These are phyloP conservation scores for Pachyrhizus erosus DNA, from an alignment of 306 rosid genomes.

Conservation along the genomic window DNA sequence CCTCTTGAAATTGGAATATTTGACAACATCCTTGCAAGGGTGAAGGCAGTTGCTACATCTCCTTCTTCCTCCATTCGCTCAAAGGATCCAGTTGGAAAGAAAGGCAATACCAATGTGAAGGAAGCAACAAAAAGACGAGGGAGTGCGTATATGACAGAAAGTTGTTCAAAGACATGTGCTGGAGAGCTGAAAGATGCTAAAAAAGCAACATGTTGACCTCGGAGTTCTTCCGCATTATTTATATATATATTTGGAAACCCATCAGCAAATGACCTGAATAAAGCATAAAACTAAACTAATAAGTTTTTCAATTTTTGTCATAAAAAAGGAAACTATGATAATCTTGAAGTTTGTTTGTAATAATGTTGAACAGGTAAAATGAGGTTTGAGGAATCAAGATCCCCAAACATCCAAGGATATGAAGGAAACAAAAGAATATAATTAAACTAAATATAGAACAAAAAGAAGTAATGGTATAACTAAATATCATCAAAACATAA, in stretches of 20 bases:
- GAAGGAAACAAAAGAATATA: not conserved
- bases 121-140: conserved; percentile 94
- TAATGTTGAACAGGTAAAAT: not conserved
- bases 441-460: not conserved
- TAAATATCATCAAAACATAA: not conserved
- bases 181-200: conserved; percentile 93
- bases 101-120: conserved; percentile 93
- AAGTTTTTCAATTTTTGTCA: conserved; percentile 30
- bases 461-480: not conserved
- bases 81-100: conserved; percentile 97
- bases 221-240: conserved; percentile 87
- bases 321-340: not conserved
- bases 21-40: conserved; percentile 93
- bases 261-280: conserved; percentile 87
- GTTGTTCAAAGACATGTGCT: conserved; percentile 91
- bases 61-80: conserved; percentile 99
- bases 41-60: conserved; percentile 98
- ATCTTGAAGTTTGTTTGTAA: not conserved
- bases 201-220: conserved; percentile 96
- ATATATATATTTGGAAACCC: conserved; percentile 92
- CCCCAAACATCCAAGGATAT: not conserved
- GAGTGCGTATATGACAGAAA: conserved; percentile 89
- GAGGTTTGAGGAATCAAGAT: not conserved
- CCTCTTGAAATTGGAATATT: conserved; percentile 96
- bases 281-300: conserved; percentile 40